Evolutionary conservation across 2,329 filamentous ascomycete species (phyloP).

Genomic region (Tolypocladium album): DNA sequence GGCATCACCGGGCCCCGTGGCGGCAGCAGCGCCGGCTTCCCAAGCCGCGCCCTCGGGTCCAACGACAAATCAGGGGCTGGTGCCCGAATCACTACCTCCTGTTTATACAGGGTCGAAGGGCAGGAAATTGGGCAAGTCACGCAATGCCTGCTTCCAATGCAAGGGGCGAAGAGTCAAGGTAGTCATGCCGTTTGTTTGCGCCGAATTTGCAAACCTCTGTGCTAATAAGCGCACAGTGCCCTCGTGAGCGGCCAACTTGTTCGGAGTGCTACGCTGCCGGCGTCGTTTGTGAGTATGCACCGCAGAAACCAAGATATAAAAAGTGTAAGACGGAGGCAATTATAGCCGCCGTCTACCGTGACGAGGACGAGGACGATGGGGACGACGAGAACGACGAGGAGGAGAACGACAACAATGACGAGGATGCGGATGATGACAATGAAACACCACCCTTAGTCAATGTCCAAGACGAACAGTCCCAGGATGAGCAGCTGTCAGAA

Average conservation of each 20-base stretch:
- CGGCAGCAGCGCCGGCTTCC: constrained; percentile 10
- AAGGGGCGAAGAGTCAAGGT: constrained; percentile 27
- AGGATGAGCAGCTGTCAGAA: constrained; percentile 7
- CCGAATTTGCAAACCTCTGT: background rate
- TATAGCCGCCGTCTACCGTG: constrained; percentile 8
- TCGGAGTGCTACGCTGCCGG: constrained; percentile 21
- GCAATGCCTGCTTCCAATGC: constrained; percentile 24
- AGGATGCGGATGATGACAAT: constrained; percentile 6
- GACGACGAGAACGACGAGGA: constrained; percentile 6
- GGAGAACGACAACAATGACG: constrained; percentile 4
- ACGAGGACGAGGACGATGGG: constrained; percentile 1
- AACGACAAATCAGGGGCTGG: constrained; percentile 20
- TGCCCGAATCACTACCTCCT: constrained; percentile 11
- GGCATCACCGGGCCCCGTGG: constrained; percentile 14
- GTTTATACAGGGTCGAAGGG: constrained; percentile 6
- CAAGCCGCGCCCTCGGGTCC: constrained; percentile 12
- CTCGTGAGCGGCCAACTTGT: constrained; percentile 28
- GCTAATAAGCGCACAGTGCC: constrained; percentile 23
- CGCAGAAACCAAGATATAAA: constrained; percentile 14
- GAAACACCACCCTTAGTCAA: constrained; percentile 7
- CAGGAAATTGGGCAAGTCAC: constrained; percentile 17
- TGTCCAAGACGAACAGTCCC: constrained; percentile 6
- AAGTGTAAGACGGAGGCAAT: constrained; percentile 9
- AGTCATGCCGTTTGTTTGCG: constrained; percentile 2
- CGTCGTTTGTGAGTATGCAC: constrained; percentile 27